A percentile compares a stretch with the other conserved stretches of the same genome.
Evolutionary conservation across 2,329 filamentous ascomycete genomes (phyloP).

Genomic region (Periconia digitata): DNA sequence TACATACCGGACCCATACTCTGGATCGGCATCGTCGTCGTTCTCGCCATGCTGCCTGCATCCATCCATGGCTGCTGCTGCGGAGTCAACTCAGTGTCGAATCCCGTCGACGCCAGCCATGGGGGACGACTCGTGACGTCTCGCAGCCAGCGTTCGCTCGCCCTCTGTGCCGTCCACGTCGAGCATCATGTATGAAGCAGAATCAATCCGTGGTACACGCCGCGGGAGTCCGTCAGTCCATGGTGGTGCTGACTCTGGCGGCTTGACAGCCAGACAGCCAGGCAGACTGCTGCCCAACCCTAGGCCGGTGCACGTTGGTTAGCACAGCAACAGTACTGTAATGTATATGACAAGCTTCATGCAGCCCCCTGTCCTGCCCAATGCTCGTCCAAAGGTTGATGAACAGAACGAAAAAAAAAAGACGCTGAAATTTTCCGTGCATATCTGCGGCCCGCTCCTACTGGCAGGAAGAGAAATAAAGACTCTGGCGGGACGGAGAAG

Average conservation of each 20-base stretch:
- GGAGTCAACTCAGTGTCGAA: slow-evolving; percentile 7
- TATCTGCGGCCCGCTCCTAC: neutral
- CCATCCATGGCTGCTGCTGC: slow-evolving; percentile 2
- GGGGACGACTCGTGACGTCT: neutral
- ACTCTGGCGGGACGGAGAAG: neutral
- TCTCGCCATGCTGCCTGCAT: neutral
- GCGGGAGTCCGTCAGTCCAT: too few species aligned
- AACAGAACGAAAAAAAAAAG: too few species aligned
- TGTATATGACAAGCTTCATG: slow-evolving; percentile 7
- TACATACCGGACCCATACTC: neutral
- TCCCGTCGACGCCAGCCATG: neutral
- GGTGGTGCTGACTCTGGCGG: too few species aligned
- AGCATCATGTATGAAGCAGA: neutral
- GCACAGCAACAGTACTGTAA: slow-evolving; percentile 1
- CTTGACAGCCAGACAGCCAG: neutral
- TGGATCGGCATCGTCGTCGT: slow-evolving; percentile 1
- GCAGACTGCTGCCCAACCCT: neutral
- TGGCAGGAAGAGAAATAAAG: too few species aligned
- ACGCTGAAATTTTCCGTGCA: too few species aligned
- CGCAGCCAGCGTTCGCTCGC: neutral
- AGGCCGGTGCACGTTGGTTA: too few species aligned
- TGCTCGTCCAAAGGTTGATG: too few species aligned
- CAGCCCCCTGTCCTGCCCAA: slow-evolving; percentile 6
- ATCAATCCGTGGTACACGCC: too few species aligned
- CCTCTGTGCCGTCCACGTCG: neutral